Conservation (phyloP, 345 rosid genomes). For the Mangifera indica region DNA sequence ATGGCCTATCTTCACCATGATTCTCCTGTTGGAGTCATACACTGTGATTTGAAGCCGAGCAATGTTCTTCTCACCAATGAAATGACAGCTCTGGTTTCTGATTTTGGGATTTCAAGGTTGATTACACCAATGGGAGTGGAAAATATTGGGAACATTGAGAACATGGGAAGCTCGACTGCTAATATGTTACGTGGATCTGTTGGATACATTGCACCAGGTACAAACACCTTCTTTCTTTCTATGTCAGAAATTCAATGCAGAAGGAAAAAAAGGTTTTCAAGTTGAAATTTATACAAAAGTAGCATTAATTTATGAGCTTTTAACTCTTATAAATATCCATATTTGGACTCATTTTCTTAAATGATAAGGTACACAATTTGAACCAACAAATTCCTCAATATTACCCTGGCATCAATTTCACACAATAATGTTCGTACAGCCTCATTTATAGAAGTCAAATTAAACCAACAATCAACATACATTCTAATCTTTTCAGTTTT, state of each 20-base stretch:
- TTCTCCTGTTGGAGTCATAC: conserved; percentile 52
- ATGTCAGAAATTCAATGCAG: not conserved
- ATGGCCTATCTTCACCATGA: conserved; percentile 69
- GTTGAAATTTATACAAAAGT: not conserved
- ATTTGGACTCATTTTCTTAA: not conserved
- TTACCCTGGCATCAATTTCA: not conserved
- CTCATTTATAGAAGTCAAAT: not conserved
- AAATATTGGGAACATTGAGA: conserved; percentile 33
- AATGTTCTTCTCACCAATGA: conserved; percentile 63
- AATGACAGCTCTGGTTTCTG: conserved; percentile 62
- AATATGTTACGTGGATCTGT: conserved; percentile 47
- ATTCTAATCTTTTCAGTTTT: not conserved
- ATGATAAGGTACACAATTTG: not conserved
- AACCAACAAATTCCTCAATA: not conserved
- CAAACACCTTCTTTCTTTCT: conserved; percentile 3
- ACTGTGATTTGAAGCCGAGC: conserved; percentile 63
- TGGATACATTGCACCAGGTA: conserved; percentile 69
- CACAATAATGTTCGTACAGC: not conserved
- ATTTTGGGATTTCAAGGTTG: conserved; percentile 57
- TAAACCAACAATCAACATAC: not conserved
- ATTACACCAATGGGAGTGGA: conserved; percentile 37
- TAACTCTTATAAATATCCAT: not conserved
- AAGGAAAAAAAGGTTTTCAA: not conserved
- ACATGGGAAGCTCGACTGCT: conserved; percentile 51
- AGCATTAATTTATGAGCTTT: not conserved